Percentiles rank a stretch among this genome's conserved stretches.
Evolutionary conservation across 1,284 basidiomycete genomes (phyloP).

Genomic region (Thecaphora thlaspeos): DNA sequence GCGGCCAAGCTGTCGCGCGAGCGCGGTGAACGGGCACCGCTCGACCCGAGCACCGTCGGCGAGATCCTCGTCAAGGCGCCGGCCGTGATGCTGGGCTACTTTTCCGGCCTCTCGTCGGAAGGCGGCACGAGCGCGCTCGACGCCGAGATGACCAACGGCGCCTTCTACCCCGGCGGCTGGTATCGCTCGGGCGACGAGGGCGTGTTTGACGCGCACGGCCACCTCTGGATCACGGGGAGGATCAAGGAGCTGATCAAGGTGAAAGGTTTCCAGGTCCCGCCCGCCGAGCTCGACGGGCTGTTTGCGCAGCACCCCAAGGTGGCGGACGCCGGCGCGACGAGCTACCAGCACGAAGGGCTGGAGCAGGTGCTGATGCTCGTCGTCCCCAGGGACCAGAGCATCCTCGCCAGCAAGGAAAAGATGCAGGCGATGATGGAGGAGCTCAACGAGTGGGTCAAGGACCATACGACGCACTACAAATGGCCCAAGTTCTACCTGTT

Average conservation of each 20-base stretch:
- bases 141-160: slow-evolving; percentile 14
- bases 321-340: slow-evolving; percentile 43
- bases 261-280: slow-evolving; percentile 56
- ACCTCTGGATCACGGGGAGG: slow-evolving; percentile 50
- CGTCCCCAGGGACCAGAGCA: slow-evolving; percentile 16
- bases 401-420: slow-evolving; percentile 9
- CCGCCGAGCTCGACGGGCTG: slow-evolving; percentile 50
- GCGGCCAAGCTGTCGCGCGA: slow-evolving; percentile 18
- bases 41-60: slow-evolving; percentile 29
- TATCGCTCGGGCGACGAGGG: slow-evolving; percentile 52
- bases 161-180: slow-evolving; percentile 41
- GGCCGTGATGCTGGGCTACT: slow-evolving; percentile 43
- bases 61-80: slow-evolving; percentile 35
- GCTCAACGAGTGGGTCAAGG: slow-evolving; percentile 12
- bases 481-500: slow-evolving; percentile 41
- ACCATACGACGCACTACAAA: slow-evolving; percentile 49
- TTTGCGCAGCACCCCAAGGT: slow-evolving; percentile 38
- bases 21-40: slow-evolving; percentile 23
- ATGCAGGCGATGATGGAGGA: slow-evolving; percentile 26
- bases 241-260: slow-evolving; percentile 57
- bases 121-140: slow-evolving; percentile 27
- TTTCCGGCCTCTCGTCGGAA: slow-evolving; percentile 37
- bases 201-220: slow-evolving; percentile 39
- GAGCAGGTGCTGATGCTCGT: slow-evolving; percentile 18
- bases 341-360: slow-evolving; percentile 5